Evolutionary conservation across 257 asterid species (phyloP).

Genomic region (Ophiorrhiza pumila): DNA sequence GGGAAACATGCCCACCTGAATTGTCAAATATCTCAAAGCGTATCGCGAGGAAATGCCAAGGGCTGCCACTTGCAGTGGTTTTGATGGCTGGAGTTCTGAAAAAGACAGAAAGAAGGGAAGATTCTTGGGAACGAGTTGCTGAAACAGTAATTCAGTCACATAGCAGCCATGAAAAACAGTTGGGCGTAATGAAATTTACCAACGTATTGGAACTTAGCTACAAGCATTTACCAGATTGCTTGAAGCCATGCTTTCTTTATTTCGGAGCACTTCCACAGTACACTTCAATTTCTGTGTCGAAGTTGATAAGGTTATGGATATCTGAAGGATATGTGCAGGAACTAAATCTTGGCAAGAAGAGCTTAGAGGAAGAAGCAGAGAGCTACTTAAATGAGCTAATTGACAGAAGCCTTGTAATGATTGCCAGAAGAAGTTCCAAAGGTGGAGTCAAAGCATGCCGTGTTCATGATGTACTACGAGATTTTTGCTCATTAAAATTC

Average conservation of each 20-base stretch:
- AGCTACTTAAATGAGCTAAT: neutral
- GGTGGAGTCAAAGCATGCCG: neutral
- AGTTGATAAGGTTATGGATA: slow-evolving; percentile 8
- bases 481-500: neutral
- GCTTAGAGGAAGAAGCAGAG: neutral
- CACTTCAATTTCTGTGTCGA: neutral
- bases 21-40: too few species aligned
- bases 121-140: neutral
- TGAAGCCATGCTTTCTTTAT: slow-evolving; percentile 9
- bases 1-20: too few species aligned
- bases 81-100: neutral
- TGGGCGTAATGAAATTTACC: too few species aligned
- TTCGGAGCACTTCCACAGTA: neutral
- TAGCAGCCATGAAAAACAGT: neutral
- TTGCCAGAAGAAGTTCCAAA: neutral
- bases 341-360: neutral
- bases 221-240: neutral
- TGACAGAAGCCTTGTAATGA: slow-evolving; percentile 1
- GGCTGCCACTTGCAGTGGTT: neutral
- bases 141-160: neutral
- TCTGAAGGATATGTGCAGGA: slow-evolving; percentile 8
- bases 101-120: neutral
- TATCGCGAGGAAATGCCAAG: neutral
- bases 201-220: neutral
- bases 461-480: slow-evolving; percentile 6